Evolutionary conservation across 2,329 filamentous ascomycete species (phyloP).

Genomic region (Aureobasidium sp.): DNA sequence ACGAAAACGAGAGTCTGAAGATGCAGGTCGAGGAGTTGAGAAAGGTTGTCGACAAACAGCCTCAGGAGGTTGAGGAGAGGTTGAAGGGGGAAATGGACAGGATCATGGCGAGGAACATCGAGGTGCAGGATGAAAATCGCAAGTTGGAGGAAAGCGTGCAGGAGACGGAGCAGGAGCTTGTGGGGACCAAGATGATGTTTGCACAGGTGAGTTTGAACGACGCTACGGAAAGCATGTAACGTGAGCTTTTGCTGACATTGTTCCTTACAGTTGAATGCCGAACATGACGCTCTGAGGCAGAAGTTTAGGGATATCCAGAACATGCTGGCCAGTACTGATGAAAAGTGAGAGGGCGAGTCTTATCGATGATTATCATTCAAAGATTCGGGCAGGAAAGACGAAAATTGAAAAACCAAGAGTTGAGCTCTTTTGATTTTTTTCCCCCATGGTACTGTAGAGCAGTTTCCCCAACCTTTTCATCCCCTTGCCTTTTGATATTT

Average conservation of each 20-base stretch:
- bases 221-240: too few species aligned
- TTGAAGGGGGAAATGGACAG: constrained; percentile 82
- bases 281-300: constrained; percentile 43
- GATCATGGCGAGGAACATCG: constrained; percentile 84
- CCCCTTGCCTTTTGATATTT: neutral
- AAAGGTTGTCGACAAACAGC: constrained; percentile 81
- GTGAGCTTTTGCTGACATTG: neutral
- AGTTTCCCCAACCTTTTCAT: neutral
- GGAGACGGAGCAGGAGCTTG: constrained; percentile 87
- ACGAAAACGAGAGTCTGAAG: constrained; percentile 82
- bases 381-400: too few species aligned
- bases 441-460: neutral
- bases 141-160: constrained; percentile 80
- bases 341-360: neutral
- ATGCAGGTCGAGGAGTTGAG: constrained; percentile 80
- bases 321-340: constrained; percentile 30
- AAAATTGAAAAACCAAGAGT: too few species aligned
- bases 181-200: constrained; percentile 89
- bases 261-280: constrained; percentile 38
- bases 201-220: constrained; percentile 69
- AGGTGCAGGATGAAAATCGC: constrained; percentile 90
- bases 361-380: too few species aligned
- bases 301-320: constrained; percentile 42
- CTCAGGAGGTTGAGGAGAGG: constrained; percentile 74
- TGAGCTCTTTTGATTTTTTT: too few species aligned